Percentiles rank a stretch among this genome's conserved stretches.
Evolutionary conservation across 179 eudicot genomes (phyloP).

Genomic region (Monotropa hypopitys): DNA sequence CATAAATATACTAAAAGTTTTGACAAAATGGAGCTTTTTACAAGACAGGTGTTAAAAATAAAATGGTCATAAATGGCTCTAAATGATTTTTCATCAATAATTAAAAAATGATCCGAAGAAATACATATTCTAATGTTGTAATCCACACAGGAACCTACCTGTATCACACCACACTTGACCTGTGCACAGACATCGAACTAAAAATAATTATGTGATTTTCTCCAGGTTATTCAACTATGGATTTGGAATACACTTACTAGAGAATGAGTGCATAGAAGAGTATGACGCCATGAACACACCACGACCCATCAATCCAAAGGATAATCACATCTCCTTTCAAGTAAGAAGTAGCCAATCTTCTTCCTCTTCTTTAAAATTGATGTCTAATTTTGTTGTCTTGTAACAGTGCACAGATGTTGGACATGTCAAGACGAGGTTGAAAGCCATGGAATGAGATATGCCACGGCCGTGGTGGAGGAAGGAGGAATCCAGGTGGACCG

Average conservation of each 20-base stretch:
- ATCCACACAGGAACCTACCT: background rate
- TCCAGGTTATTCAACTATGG: conserved; percentile 32
- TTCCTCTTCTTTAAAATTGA: background rate
- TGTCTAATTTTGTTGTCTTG: background rate
- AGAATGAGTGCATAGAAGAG: conserved; percentile 17
- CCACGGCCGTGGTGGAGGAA: conserved; percentile 18
- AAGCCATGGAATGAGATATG: conserved; percentile 16
- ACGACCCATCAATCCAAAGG: conserved; percentile 34
- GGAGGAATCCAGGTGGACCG: conserved; percentile 27
- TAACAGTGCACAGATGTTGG: conserved; percentile 17
- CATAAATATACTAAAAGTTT: too few species aligned
- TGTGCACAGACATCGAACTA: background rate
- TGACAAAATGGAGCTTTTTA: too few species aligned
- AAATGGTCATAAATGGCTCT: too few species aligned
- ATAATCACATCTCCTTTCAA: conserved; percentile 44
- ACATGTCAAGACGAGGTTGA: conserved; percentile 15
- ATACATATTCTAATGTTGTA: background rate
- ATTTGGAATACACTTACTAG: conserved; percentile 36
- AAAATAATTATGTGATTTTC: background rate
- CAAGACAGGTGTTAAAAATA: too few species aligned
- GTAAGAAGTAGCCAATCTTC: conserved; percentile 4
- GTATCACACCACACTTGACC: background rate
- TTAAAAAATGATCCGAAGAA: too few species aligned
- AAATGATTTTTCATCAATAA: too few species aligned
- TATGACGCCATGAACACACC: conserved; percentile 1